Conservation (phyloP, 2,329 filamentous ascomycete species). For the Trichoderma oligosporum region DNA sequence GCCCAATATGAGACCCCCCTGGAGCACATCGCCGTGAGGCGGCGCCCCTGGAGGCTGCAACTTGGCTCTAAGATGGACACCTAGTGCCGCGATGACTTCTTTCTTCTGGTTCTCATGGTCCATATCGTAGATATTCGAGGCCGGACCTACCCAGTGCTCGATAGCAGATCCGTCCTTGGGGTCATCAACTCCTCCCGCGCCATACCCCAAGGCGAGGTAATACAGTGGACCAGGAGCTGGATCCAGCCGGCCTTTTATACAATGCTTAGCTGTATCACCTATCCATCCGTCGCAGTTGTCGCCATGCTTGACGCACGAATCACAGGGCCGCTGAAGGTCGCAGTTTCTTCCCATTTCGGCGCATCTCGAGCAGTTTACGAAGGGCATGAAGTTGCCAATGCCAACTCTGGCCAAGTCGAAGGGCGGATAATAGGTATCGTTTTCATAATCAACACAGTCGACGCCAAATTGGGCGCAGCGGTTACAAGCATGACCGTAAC, state of each 20-base stretch:
- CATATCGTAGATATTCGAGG: conserved; percentile 20
- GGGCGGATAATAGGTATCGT: conserved; percentile 23
- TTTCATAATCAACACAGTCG: conserved; percentile 25
- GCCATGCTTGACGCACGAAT: conserved; percentile 29
- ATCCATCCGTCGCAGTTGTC: conserved; percentile 21
- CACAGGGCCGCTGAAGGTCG: conserved; percentile 38
- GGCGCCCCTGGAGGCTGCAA: not conserved
- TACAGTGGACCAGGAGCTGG: conserved; percentile 30
- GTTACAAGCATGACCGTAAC: conserved; percentile 24
- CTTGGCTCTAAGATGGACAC: not conserved
- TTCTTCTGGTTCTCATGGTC: not conserved
- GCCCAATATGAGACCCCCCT: not conserved
- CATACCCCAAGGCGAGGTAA: conserved; percentile 34
- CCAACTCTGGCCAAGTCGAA: conserved; percentile 32
- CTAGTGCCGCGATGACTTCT: not conserved
- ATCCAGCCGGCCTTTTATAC: conserved; percentile 21
- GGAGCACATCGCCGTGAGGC: not conserved
- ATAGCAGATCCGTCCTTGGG: conserved; percentile 25
- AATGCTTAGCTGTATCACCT: conserved; percentile 18
- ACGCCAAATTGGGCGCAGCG: conserved; percentile 32
- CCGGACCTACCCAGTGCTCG: conserved; percentile 29
- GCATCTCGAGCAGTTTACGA: conserved; percentile 28
- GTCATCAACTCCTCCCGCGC: conserved; percentile 29
- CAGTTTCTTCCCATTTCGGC: conserved; percentile 26
- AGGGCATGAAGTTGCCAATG: conserved; percentile 30